Evolutionary conservation across 1,284 basidiomycete genomes (phyloP), one percentile per base, ranked within the genome.

Genomic region (Leccinum fallax): DNA sequence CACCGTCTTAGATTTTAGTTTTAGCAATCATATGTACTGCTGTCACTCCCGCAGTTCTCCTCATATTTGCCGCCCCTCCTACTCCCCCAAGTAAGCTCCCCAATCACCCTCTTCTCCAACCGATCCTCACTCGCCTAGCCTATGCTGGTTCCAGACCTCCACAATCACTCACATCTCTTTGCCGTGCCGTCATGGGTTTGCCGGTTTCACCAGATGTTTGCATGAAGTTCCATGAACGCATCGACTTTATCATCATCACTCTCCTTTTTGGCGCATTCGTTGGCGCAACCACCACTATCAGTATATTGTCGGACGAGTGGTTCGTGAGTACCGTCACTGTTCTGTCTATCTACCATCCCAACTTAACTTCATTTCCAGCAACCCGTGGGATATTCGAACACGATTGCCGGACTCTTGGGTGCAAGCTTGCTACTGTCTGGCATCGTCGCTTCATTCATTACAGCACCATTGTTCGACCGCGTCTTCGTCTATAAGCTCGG

Each of bases 391-490:
- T 94, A 93, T 72, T 85, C 85, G 0, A 78, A 83, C 28, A 80
- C 84, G 58, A 80, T 76, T 15, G 80, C 86, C 28, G 91, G 91
- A 8, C 78, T 92, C 36, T 79, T 93, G 77, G 87, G 90, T 34
- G 89, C 89, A 11, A 81, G 80, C 26, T 74, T 92, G 28, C 80
- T 92, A 7, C 74, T 92, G 30, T 80, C 87, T 2, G 92, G 92
- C 9, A 83, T 94, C 62, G 75, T 89, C 4, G 81, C 84, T 15
- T 87, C 91, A 0, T 76, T 86, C 38, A 67, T 87, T 54, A 85
- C 86, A 0, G 83, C 91, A 0, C 92, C 92, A 0, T 74, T 93
- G 3, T 88, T 92, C 67, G 92, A 94, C 69, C 84, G 91, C 24
- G 84, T 92, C 8, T 83, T 93, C 62, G 92, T 90, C 2, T 81